A percentile compares a stretch with the other conserved stretches of the same genome.
phyloP scores from a whole-genome alignment of 2,329 filamentous ascomycete genomes.

The Fusarium sp. region DNA sequence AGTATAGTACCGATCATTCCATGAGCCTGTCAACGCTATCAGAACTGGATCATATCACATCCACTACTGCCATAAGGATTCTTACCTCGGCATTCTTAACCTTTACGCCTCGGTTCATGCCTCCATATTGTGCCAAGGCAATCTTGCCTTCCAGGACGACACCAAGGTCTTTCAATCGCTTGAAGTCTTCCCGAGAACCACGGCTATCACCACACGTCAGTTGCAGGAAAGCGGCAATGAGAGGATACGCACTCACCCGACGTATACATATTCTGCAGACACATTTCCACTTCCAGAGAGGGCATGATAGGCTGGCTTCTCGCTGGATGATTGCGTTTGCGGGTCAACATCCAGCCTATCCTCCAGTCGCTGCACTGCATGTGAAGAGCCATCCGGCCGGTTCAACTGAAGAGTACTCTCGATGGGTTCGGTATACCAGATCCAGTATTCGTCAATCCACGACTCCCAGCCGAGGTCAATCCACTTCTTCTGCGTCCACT shows the following conservation, averaged over 20 bases:
- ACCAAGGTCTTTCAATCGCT: conserved; percentile 21
- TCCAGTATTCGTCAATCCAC: conserved; percentile 35
- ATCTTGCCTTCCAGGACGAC: conserved; percentile 24
- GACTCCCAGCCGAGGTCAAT: conserved; percentile 31
- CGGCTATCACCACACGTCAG: background rate
- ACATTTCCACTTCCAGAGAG: conserved; percentile 11
- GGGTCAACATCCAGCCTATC: conserved; percentile 27
- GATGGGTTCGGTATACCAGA: conserved; percentile 30
- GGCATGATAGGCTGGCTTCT: conserved; percentile 20
- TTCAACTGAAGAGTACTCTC: conserved; percentile 32
- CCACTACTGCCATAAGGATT: accelerated
- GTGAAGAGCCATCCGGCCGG: conserved; percentile 13
- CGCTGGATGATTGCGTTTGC: conserved; percentile 19
- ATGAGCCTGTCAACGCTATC: background rate
- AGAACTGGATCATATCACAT: background rate
- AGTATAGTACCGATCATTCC: conserved; percentile 29
- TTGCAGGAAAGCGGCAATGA: accelerated
- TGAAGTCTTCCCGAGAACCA: conserved; percentile 15
- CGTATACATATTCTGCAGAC: conserved; percentile 28
- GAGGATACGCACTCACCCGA: background rate
- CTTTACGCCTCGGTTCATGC: conserved; percentile 29
- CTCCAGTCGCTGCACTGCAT: conserved; percentile 30
- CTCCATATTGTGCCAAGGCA: conserved; percentile 17
- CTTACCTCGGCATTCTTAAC: conserved; percentile 30
- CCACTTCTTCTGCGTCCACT: conserved; percentile 37